Percentiles rank a stretch among this genome's conserved stretches.
phyloP scores from a whole-genome alignment of 2,329 filamentous ascomycete species.

The Ambrosiella beaveri region DNA sequence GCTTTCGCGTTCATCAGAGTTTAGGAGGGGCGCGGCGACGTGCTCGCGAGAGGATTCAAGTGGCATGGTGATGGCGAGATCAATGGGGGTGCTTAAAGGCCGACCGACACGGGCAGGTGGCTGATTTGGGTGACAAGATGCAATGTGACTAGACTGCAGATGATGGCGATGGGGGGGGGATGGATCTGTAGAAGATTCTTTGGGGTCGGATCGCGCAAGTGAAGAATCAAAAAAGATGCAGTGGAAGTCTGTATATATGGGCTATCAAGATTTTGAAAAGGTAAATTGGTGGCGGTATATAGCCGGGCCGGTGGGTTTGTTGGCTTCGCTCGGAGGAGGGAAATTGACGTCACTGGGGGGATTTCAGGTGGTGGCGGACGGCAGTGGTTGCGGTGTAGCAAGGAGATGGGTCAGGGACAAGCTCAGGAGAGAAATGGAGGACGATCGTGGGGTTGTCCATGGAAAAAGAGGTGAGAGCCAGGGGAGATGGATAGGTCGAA shows the following conservation, averaged over 20 bases:
- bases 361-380: background rate
- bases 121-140: background rate
- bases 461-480: background rate
- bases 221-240: background rate
- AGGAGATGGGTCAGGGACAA: background rate
- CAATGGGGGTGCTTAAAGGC: background rate
- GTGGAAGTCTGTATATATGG: background rate
- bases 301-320: background rate
- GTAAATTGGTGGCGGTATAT: background rate
- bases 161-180: background rate
- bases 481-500: background rate
- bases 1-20: background rate
- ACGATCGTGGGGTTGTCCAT: background rate
- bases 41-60: conserved; percentile 2
- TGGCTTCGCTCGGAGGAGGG: background rate
- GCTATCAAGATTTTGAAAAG: too few relatives aligned
- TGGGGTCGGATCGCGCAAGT: background rate
- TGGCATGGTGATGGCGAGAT: background rate
- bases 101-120: background rate
- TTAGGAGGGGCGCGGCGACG: conserved; percentile 8
- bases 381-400: background rate
- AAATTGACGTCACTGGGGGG: conserved; percentile 4
- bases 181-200: background rate
- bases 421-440: background rate
- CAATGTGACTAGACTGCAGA: background rate